These are phyloP conservation scores for Tinospora cordifolia DNA, from an alignment of 164 flowering plant species.

Conservation along the genomic window DNA sequence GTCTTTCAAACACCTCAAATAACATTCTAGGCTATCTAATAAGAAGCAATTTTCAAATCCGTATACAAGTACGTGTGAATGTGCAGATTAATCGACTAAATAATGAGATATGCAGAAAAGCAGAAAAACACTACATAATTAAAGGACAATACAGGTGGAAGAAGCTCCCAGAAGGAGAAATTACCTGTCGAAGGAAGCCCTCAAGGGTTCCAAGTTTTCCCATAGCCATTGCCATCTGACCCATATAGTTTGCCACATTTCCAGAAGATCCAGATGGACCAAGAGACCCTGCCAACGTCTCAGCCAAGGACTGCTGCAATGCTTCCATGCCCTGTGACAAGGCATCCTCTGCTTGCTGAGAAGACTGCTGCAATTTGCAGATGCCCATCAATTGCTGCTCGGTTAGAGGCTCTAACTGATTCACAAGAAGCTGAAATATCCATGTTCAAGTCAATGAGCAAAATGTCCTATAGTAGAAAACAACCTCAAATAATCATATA, in stretches of 20 bases:
- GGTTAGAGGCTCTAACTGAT: conserved; percentile 76
- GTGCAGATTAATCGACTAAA: not conserved
- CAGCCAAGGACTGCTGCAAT: conserved; percentile 75
- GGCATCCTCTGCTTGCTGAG: conserved; percentile 92
- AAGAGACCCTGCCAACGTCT: conserved; percentile 71
- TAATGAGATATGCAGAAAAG: not conserved
- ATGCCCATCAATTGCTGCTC: conserved; percentile 72
- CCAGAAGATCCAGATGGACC: conserved; percentile 60
- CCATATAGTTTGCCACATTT: conserved; percentile 86
- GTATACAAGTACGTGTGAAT: not conserved
- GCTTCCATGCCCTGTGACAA: conserved; percentile 90
- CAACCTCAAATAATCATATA: not conserved
- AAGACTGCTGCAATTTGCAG: conserved; percentile 68
- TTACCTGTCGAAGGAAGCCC: conserved; percentile 76
- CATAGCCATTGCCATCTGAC: conserved; percentile 96
- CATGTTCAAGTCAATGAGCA: not conserved
- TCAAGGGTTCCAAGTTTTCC: conserved; percentile 86
- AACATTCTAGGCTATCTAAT: not conserved
- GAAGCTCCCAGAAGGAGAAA: not conserved
- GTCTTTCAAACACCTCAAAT: not conserved
- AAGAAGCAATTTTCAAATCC: not conserved
- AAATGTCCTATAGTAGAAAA: not conserved
- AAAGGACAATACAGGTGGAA: not conserved
- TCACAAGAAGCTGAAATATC: conserved; percentile 57
- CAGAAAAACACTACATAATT: not conserved